These are phyloP conservation scores for Neurospora cerealis DNA, from an alignment of 495 filamentous ascomycete genomes.

Conservation along the genomic window DNA sequence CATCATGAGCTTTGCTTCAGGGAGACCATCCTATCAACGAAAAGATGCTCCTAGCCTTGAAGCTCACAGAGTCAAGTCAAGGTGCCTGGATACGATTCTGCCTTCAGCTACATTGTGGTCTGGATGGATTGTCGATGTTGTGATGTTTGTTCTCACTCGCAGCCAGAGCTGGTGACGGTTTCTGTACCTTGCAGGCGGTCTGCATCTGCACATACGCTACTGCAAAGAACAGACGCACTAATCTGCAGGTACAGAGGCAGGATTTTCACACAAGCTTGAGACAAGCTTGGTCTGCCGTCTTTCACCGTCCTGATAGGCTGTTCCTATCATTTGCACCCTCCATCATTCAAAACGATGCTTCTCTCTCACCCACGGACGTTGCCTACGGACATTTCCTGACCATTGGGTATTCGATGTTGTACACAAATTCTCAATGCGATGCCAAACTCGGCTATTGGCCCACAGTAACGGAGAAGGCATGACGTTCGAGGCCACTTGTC, in stretches of 20 bases:
- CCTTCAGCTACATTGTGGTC: background rate
- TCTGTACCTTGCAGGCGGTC: background rate
- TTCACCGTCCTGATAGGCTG: background rate
- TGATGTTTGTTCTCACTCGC: background rate
- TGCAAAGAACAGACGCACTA: background rate
- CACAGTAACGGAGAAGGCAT: background rate
- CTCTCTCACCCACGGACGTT: background rate
- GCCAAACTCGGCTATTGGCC: background rate
- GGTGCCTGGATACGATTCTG: background rate
- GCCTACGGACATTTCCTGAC: background rate
- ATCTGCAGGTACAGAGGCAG: background rate
- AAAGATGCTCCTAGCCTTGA: background rate
- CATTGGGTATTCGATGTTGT: background rate
- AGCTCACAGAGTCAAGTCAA: background rate
- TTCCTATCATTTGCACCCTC: background rate
- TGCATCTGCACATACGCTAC: background rate
- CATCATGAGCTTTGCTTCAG: background rate
- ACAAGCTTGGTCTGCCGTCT: background rate
- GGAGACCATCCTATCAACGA: background rate
- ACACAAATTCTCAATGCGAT: background rate
- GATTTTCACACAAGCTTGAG: background rate
- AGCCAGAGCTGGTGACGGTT: background rate
- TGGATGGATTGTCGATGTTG: background rate
- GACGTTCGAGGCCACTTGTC: background rate
- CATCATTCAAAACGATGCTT: background rate